Base-by-base conservation (phyloP, 306 rosid species). In the Gastrolobium bilobum region DNA sequence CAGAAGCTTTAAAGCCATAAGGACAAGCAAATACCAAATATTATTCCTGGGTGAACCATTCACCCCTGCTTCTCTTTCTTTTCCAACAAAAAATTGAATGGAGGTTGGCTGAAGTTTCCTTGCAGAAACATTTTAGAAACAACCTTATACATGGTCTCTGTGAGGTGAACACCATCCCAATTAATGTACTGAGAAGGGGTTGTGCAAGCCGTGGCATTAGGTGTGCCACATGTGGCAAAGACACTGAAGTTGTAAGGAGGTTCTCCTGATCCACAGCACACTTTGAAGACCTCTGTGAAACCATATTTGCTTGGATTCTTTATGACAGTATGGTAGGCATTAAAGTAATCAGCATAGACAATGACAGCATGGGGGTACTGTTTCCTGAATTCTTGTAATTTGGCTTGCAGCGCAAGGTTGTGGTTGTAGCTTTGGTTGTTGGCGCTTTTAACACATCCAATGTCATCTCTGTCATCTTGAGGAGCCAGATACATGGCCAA, bases 111-210 rank as follows among this genome's bases (percentile, higher is more conserved):
- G 29, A 69, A 68, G n/a, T 82, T 86, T 59, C 99, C 98, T 50
- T 81, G 82, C 20, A 95, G 75, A 75, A 91, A 90, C 99, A 91
- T 88, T 35, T 80, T 67, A 54, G 95, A 77, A 67, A 95, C 81
- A 61, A 76, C 93, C 84, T 88, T 90, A 47, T 95, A 91, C 98
- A 95, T 93, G n/a, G 92, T 98, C 71, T 95, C 99, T 0, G 98
- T 95, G 58, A 95, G 89, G 35, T 95, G 99, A 87, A 95, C 97
- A 62, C 98, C 99, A 76, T 95, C 99, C 99, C 99, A 95, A 31
- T 95, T 95, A 34, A 95, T 81, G 82, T 86, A 93, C 46, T 85
- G 88, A 33, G 91, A 75, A 56, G 99, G 98, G 71, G 11, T 80
- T 29, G 70, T 7, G 29, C 98, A 95, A 50, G 66, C 88, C 0